A percentile compares a stretch with the other conserved stretches of the same genome.
phyloP scores from a whole-genome alignment of 2,329 filamentous ascomycete species.

The Epichloe amarillans region DNA sequence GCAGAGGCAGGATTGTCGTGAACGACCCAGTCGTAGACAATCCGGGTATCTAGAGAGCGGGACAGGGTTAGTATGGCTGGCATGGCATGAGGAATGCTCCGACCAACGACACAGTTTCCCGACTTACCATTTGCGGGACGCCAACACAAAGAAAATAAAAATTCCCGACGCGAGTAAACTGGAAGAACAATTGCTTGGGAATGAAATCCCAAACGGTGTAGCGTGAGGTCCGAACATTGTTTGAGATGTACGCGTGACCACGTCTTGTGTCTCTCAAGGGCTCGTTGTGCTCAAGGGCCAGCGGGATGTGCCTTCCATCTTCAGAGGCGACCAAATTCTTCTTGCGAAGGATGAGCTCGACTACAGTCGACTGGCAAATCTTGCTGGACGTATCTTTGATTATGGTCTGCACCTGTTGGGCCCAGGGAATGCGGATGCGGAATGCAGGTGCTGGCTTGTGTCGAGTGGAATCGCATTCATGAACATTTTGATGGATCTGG shows the following conservation, averaged over 20 bases:
- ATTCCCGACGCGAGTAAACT: constrained; percentile 77
- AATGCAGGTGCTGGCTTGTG: background rate
- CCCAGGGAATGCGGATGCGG: background rate
- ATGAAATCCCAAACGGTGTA: constrained; percentile 79
- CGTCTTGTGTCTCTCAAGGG: constrained; percentile 36
- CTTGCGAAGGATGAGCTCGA: constrained; percentile 44
- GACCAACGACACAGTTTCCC: background rate
- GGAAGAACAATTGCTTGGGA: constrained; percentile 71
- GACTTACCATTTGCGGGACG: constrained; percentile 55
- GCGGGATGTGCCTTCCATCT: constrained; percentile 46
- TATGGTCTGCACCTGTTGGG: background rate
- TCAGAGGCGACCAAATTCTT: constrained; percentile 57
- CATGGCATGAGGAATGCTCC: too few relatives aligned
- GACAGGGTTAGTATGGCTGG: background rate
- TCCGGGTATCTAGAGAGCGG: constrained; percentile 39
- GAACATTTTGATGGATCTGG: background rate
- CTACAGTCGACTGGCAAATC: constrained; percentile 26
- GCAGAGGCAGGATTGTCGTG: constrained; percentile 59
- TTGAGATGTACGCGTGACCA: constrained; percentile 36
- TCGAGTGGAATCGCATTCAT: background rate
- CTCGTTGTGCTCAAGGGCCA: constrained; percentile 24
- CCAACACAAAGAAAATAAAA: constrained; percentile 79
- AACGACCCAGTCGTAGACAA: constrained; percentile 63
- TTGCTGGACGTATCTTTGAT: constrained; percentile 10
- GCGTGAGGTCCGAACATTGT: constrained; percentile 66